phyloP scores from a whole-genome alignment of 495 filamentous ascomycete species.

The Talaromyces proteolyticus region DNA sequence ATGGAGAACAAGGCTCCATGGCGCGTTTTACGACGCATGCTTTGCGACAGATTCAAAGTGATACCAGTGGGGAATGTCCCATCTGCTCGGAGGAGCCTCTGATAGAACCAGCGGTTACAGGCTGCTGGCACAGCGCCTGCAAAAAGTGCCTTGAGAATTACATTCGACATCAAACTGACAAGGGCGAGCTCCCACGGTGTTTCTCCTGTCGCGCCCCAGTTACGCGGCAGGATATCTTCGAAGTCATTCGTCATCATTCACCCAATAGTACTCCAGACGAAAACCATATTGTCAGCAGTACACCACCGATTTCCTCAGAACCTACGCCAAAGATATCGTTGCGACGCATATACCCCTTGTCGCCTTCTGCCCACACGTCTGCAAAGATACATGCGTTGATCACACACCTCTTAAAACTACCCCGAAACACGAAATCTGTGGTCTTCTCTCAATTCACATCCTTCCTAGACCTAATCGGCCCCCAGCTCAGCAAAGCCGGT shows the following conservation, averaged over 20 bases:
- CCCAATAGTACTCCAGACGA: conserved; percentile 20
- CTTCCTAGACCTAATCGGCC: conserved; percentile 85
- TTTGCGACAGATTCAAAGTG: conserved; percentile 82
- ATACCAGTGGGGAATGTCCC: conserved; percentile 83
- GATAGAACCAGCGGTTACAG: conserved; percentile 86
- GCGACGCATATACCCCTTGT: conserved; percentile 69
- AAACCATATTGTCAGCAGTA: conserved; percentile 25
- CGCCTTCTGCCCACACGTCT: conserved; percentile 53
- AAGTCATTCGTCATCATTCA: conserved; percentile 62
- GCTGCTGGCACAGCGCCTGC: conserved; percentile 96
- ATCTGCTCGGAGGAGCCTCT: conserved; percentile 94
- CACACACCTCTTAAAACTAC: conserved; percentile 61
- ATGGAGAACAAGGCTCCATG: conserved; percentile 21
- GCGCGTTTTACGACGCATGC: conserved; percentile 77
- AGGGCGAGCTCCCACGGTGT: conserved; percentile 68
- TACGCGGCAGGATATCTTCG: conserved; percentile 79
- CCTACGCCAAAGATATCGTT: conserved; percentile 64
- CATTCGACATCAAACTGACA: conserved; percentile 78
- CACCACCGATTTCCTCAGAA: conserved; percentile 23
- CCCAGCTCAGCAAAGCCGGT: conserved; percentile 61
- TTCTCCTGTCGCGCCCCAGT: conserved; percentile 85
- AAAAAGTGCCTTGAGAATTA: conserved; percentile 84
- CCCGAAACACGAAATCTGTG: conserved; percentile 76
- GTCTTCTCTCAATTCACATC: conserved; percentile 97
- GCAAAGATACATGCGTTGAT: conserved; percentile 83